These are phyloP conservation scores for Oryza glaberrima DNA, from an alignment of 176 grass and related monocot genomes.

Conservation along the genomic window DNA sequence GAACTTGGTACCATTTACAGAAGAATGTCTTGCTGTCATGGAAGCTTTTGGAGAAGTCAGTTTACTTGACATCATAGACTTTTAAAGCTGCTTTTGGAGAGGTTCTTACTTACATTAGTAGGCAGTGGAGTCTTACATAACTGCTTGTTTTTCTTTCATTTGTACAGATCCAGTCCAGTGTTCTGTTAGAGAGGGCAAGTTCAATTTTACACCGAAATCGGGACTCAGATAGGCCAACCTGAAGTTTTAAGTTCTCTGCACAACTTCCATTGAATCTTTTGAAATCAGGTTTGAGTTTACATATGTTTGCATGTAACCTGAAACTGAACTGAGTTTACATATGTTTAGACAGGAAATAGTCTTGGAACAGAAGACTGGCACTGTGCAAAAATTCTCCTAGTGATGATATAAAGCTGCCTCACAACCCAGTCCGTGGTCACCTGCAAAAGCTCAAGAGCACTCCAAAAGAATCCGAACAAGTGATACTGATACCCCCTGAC, in stretches of 20 bases:
- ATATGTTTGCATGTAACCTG: too few species aligned
- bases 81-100: too few species aligned
- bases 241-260: neutral
- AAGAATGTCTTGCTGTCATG: constrained; percentile 50
- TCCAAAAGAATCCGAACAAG: constrained; percentile 51
- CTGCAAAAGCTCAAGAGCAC: constrained; percentile 84
- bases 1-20: constrained; percentile 69
- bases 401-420: constrained; percentile 46
- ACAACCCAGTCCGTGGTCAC: constrained; percentile 88
- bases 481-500: constrained; percentile 31
- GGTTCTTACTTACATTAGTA: too few species aligned
- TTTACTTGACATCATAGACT: constrained; percentile 24
- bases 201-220: neutral
- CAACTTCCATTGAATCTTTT: neutral
- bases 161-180: neutral
- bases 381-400: constrained; percentile 90
- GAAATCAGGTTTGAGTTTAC: neutral
- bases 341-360: constrained; percentile 63
- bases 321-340: constrained; percentile 4
- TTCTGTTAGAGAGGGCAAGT: neutral
- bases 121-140: neutral
- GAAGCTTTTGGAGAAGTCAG: constrained; percentile 81
- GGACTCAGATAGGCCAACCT: neutral
- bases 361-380: constrained; percentile 73
- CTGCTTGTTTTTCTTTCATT: neutral